Base-by-base conservation (phyloP, 1,284 basidiomycete genomes). In the Ganoderma leucocontextum region DNA sequence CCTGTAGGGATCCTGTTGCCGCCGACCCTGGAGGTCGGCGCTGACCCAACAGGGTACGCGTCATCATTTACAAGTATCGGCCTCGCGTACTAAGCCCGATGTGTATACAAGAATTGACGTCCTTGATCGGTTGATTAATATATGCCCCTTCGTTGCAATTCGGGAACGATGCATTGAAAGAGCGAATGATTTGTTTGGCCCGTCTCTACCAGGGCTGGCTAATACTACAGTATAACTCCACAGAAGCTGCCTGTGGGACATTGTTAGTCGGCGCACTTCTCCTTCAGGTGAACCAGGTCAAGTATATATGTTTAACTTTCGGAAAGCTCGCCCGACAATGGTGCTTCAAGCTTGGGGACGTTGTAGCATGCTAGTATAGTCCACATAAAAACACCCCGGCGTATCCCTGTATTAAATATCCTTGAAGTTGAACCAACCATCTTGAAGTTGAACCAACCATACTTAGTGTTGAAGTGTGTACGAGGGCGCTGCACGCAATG, bases 251-350 rank as follows among this genome's bases (percentile, higher is more conserved):
- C 70, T 78, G 15, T 67, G 63, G 42, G 66, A 76, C 42, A 69
- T 72, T 29, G 73, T 69, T 29, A 29, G 1, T 2, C 7, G 67
- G 77, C 76, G 13, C 71, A 77, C 47, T 78, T 80, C 69, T 77
- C 76, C 62, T 79, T 78, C 62, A 74, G 74, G 55, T 67, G 72
- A 77, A n/a, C n/a, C n/a, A n/a, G n/a, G n/a, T n/a, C 76, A 59
- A 75, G 77, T 76, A 33, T 25, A 22, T 49, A 4, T 44, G 9
- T 36, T 29, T 19, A 19, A 19, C 22, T 57, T 33, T 33, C 41
- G 17, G 22, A 47, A 47, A 19, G 22, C 19, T 25, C 13, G 25
- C 41, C 62, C 38, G 35, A 57, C 57, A 12, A 57, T 38, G 38
- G 49, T 44, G 35, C 7, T 29, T 6, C n/a, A n/a, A n/a, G n/a